These are phyloP conservation scores for Allantophomopsis cytisporea DNA, from an alignment of 2,329 filamentous ascomycete genomes.

Conservation along the genomic window DNA sequence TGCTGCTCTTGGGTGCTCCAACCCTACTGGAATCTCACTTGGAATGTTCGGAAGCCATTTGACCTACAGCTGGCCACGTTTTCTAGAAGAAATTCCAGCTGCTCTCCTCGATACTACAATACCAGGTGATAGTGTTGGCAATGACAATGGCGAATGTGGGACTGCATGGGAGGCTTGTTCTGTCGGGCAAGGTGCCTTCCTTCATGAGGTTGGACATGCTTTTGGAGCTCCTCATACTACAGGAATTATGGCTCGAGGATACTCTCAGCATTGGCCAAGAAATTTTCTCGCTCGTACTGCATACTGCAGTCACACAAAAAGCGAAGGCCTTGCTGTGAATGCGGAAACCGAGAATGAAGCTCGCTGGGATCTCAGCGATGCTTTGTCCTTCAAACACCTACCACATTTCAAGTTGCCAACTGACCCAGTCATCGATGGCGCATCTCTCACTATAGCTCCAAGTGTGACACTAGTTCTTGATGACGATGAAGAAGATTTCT, in stretches of 20 bases:
- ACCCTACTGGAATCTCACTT: conserved; percentile 43
- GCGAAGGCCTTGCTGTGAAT: conserved; percentile 17
- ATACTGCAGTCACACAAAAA: conserved; percentile 17
- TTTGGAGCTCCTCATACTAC: conserved; percentile 57
- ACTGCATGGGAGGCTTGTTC: conserved; percentile 30
- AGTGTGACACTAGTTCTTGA: conserved; percentile 8
- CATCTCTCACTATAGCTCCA: conserved; percentile 4
- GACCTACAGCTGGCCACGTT: conserved; percentile 56
- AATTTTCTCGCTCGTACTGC: conserved; percentile 23
- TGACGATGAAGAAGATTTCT: conserved; percentile 10
- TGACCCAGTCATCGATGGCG: conserved; percentile 28
- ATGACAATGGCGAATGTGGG: conserved; percentile 26
- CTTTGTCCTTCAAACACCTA: conserved; percentile 52
- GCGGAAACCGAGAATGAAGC: conserved; percentile 40
- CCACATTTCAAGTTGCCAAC: conserved; percentile 54
- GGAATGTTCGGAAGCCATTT: conserved; percentile 61
- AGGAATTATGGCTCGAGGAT: conserved; percentile 45
- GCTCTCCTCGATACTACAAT: conserved; percentile 27
- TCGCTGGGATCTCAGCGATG: conserved; percentile 54
- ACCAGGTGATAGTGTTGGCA: conserved; percentile 23
- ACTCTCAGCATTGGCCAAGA: conserved; percentile 26
- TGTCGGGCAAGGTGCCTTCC: conserved; percentile 52
- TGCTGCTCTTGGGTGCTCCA: conserved; percentile 42
- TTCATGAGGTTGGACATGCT: conserved; percentile 59
- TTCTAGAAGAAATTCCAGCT: conserved; percentile 48